phyloP scores from a whole-genome alignment of 2,329 filamentous ascomycete species.

The Xenosphaeropsis pyriputrescens region DNA sequence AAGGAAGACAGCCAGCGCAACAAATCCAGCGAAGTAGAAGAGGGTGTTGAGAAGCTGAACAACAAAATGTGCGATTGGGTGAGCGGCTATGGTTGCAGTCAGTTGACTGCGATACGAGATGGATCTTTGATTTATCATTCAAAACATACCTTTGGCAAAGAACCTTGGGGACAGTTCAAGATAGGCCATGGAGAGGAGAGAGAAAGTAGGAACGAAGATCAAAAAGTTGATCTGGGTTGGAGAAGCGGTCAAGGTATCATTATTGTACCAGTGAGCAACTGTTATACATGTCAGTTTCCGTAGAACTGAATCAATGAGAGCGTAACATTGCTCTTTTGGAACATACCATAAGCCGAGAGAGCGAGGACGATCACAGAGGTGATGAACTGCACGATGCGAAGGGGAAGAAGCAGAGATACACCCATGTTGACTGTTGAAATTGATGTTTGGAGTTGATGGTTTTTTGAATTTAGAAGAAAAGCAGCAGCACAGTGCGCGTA shows the following conservation, averaged over 20 bases:
- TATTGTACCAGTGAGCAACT: slow-evolving; percentile 48
- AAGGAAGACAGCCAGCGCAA: slow-evolving; percentile 42
- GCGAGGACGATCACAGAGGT: slow-evolving; percentile 29
- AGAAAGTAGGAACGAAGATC: slow-evolving; percentile 36
- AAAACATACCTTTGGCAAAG: slow-evolving; percentile 23
- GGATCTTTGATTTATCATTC: too few species aligned
- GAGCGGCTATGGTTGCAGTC: slow-evolving; percentile 20
- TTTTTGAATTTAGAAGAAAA: too few species aligned
- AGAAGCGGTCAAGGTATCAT: slow-evolving; percentile 35
- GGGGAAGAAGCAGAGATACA: slow-evolving; percentile 1
- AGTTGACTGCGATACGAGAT: not conserved
- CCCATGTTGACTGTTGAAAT: too few species aligned
- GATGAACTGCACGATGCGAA: slow-evolving; percentile 30
- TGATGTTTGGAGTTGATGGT: too few species aligned
- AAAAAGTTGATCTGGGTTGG: slow-evolving; percentile 43
- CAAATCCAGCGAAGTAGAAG: slow-evolving; percentile 45
- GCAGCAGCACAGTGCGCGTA: too few species aligned
- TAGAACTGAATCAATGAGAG: not conserved
- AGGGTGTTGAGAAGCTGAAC: slow-evolving; percentile 36
- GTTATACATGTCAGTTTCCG: not conserved
- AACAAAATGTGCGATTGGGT: slow-evolving; percentile 31
- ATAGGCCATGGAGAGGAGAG: slow-evolving; percentile 37
- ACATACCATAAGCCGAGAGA: slow-evolving; percentile 34
- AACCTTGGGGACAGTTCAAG: slow-evolving; percentile 34
- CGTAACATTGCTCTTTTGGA: slow-evolving; percentile 3